Evolutionary conservation across 371 early-diverging fungal species (phyloP).

Genomic region (Mucor sp.): DNA sequence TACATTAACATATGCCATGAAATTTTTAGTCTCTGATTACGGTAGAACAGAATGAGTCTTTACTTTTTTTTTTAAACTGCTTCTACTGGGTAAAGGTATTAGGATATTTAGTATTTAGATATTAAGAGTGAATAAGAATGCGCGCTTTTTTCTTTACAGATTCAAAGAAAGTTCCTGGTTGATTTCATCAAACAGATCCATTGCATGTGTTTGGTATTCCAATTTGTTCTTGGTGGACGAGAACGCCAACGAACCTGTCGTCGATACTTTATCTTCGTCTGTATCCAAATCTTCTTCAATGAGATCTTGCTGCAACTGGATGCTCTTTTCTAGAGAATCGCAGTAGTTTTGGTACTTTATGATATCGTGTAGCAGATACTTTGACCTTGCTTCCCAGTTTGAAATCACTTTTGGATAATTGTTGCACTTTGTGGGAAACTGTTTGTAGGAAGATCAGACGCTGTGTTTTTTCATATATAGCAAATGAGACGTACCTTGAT

Average conservation of each 20-base stretch:
- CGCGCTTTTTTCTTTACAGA: conserved; percentile 1
- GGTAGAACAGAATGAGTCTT: too few relatives aligned
- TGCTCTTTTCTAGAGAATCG: conserved; percentile 64
- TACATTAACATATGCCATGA: too few relatives aligned
- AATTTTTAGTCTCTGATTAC: too few relatives aligned
- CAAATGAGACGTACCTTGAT: conserved; percentile 38
- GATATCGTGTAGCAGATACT: conserved; percentile 80
- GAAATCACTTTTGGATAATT: conserved; percentile 65
- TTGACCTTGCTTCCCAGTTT: conserved; percentile 85
- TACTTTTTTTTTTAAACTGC: too few relatives aligned
- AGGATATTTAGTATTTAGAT: neutral
- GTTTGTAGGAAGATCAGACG: neutral
- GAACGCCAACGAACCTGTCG: neutral
- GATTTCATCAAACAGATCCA: conserved; percentile 42
- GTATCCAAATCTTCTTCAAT: neutral
- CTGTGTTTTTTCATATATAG: too few relatives aligned
- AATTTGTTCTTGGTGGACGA: conserved; percentile 1
- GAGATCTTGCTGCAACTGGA: conserved; percentile 13
- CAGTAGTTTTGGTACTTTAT: conserved; percentile 86
- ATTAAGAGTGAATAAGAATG: neutral
- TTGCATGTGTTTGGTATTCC: conserved; percentile 18
- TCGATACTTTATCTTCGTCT: neutral
- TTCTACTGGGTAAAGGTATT: neutral
- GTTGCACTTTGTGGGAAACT: conserved; percentile 58
- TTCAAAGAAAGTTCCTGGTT: conserved; percentile 31